Evolutionary conservation across 2,329 filamentous ascomycete species (phyloP), one percentile per base, ranked within the genome.

Genomic region (Fusarium nematophilum): DNA sequence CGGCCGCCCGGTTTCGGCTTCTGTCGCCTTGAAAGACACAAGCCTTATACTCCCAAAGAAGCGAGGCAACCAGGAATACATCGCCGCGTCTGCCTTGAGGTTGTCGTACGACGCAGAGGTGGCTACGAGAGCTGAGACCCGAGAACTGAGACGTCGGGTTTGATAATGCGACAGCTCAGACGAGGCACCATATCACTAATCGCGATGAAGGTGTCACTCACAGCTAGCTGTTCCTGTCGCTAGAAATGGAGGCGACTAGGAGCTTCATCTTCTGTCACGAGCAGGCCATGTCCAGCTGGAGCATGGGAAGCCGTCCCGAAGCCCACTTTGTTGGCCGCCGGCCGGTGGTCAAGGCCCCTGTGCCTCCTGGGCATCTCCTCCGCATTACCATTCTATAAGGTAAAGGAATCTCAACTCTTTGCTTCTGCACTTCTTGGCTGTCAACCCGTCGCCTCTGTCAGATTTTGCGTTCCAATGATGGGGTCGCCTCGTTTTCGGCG

Each of bases 321-420:
- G 45, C 45, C 34, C 45, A 40, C 45, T 26, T 40, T 26, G 14
- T 30, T 26, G 45, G 34, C 9, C 17, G 10, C 25, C 17, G 45
- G 34, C 13, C 18, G 10, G 17, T 31, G 11, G 23, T 11, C 45
- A 48, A 25, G 23, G 34, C 31, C 26, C 26, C 46, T 33, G 46
- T 49, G 46, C 46, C 36, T 40, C 36, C 46, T 40, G 36, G 46
- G 46, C 27, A 36, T 31, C 45, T 36, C 25, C 45, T 49, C 36
- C 27, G 21, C 27, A 49, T 40, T 49, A 33, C 27, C 36, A 42
- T 31, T 49, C 46, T 49, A 49, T 49, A 36, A 40, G 46, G 46
- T 49, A 49, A 49, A 27, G 11, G 46, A 49, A 31, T 49, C 18
- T 15, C 21, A n/a, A 14, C 33, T 31, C 14, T 21, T 31, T 47